Evolutionary conservation across 1,284 basidiomycete genomes (phyloP).

Genomic region (Cutaneotrichosporon sp.): DNA sequence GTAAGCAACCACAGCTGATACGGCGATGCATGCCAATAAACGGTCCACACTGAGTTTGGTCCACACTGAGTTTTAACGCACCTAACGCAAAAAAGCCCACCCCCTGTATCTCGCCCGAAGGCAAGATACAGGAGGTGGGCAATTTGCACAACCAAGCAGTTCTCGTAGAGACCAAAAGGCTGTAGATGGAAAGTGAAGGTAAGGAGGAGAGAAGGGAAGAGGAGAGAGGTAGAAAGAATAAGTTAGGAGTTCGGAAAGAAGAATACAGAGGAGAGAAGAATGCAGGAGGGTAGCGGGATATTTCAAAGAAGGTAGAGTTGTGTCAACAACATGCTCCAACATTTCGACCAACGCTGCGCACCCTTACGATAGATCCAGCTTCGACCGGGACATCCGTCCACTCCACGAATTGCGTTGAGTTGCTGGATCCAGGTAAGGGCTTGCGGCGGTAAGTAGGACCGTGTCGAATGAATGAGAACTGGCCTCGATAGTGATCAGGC

Average conservation of each 20-base stretch:
- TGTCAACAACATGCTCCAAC: slow-evolving; percentile 24
- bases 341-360: slow-evolving; percentile 14
- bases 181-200: slow-evolving; percentile 14
- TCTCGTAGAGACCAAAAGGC: slow-evolving; percentile 22
- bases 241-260: slow-evolving; percentile 3
- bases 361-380: slow-evolving; percentile 22
- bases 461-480: no score
- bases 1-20: no score
- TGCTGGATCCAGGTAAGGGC: slow-evolving; percentile 8
- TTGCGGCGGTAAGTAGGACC: not conserved
- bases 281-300: slow-evolving; percentile 3
- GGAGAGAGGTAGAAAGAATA: slow-evolving; percentile 8
- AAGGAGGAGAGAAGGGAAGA: slow-evolving; percentile 8
- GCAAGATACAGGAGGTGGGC: slow-evolving; percentile 13
- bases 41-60: no score
- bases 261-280: slow-evolving; percentile 10
- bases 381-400: not conserved
- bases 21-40: no score
- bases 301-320: slow-evolving; percentile 10
- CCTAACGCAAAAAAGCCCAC: slow-evolving; percentile 27
- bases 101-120: slow-evolving; percentile 3
- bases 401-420: not conserved
- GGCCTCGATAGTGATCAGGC: not conserved
- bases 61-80: not conserved
- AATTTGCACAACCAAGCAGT: slow-evolving; percentile 19